These are phyloP conservation scores for Citrus maxima DNA, from an alignment of 345 rosid species.

Conservation along the genomic window DNA sequence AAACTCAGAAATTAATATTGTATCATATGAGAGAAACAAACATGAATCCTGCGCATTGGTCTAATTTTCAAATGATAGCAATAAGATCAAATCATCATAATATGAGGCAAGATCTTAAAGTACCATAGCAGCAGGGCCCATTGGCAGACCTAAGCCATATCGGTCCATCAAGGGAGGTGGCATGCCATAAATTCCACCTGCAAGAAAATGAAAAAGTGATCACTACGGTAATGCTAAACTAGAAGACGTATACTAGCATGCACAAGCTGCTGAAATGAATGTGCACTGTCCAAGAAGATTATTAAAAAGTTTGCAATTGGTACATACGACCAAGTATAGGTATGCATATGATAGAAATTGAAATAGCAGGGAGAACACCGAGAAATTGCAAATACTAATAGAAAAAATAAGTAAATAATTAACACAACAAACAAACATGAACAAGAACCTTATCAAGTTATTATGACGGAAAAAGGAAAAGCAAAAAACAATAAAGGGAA, in stretches of 20 bases:
- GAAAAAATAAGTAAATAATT: background rate
- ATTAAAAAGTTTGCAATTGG: background rate
- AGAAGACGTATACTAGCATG: background rate
- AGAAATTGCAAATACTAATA: background rate
- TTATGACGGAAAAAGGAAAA: background rate
- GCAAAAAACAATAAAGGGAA: background rate
- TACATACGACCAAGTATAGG: background rate
- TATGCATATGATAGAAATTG: background rate
- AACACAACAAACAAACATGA: background rate
- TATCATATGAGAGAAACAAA: background rate
- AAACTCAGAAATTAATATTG: background rate
- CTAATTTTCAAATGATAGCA: constrained; percentile 6
- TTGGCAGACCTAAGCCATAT: constrained; percentile 79
- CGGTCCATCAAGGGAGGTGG: constrained; percentile 85
- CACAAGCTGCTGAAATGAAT: background rate
- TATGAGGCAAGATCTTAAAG: constrained; percentile 17
- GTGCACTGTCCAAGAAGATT: background rate
- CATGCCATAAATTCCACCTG: constrained; percentile 85
- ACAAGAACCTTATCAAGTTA: background rate
- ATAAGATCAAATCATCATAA: constrained; percentile 9
- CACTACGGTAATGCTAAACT: background rate
- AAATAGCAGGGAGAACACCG: background rate
- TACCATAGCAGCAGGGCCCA: constrained; percentile 88
- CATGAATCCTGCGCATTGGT: background rate
- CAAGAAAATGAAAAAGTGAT: constrained; percentile 8